phyloP scores from a whole-genome alignment of 108 stramenopile genomes.

The Bacterosira constricta region DNA sequence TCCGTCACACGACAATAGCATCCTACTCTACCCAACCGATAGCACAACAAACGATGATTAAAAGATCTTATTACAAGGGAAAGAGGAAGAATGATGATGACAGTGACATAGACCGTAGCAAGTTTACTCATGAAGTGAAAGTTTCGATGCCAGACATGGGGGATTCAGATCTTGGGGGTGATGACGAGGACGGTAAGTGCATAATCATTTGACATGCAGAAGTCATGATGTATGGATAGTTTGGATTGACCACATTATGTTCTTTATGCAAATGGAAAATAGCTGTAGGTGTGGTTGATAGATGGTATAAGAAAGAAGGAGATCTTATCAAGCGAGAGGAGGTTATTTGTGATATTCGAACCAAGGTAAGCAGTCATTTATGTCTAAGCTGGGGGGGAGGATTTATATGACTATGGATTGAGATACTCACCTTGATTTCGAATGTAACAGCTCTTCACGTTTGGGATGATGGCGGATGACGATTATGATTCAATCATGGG shows the following conservation, averaged over 20 bases:
- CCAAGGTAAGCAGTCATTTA: conserved; percentile 26
- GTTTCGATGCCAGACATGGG: conserved; percentile 40
- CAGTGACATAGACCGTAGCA: conserved; percentile 6
- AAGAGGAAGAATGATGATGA: conserved; percentile 9
- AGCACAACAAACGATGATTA: neutral
- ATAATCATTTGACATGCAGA: neutral
- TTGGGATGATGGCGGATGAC: conserved; percentile 50
- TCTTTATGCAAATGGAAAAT: neutral
- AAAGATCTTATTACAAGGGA: neutral
- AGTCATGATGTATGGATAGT: neutral
- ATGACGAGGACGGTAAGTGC: conserved; percentile 13
- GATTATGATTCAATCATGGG: conserved; percentile 48
- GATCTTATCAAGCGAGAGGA: conserved; percentile 44
- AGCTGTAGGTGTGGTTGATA: conserved; percentile 26
- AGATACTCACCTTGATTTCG: neutral
- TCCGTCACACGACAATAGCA: neutral
- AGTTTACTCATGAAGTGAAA: conserved; percentile 47
- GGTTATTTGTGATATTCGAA: conserved; percentile 46
- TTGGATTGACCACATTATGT: neutral
- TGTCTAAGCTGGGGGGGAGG: neutral
- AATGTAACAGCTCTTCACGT: conserved; percentile 34
- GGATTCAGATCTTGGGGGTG: no score
- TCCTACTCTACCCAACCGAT: no score
- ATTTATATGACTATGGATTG: neutral
- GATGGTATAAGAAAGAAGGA: conserved; percentile 45